Evolutionary conservation across 108 stramenopile genomes (phyloP), one percentile per base, ranked within the genome.

Genomic region (Nitzschia sp.): DNA sequence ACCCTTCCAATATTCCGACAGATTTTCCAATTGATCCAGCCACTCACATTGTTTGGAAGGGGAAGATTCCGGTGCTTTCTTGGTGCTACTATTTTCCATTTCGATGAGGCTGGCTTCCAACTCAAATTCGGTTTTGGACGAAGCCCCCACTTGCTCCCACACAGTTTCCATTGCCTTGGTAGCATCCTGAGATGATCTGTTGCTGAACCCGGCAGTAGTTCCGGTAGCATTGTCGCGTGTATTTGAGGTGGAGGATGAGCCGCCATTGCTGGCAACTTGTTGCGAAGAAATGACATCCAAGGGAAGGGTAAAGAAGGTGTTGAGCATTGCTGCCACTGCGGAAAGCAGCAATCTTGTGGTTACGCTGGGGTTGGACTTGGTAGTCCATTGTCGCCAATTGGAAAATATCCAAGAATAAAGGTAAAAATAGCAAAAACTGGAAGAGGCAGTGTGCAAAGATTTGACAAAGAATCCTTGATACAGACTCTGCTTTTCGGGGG

Each of bases 401-500:
- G 72, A 59, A 46, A 84, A 73, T 14, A 95, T 76, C 51, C 78
- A 81, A 10, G 93, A 90, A 65, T 95, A 87, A 1, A 93, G 65
- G 76, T 74, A 97, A 62, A 94, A 93, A 73, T 93, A 97, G 53
- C 83, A 72, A 75, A 97, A 95, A 65, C 85, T 90, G 29, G 92
- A 93, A 2, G 83, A 58, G 1, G 91, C 71, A 25, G 91, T 84
- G 67, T 95, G 91, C n/a, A 83, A 44, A 12, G 86, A 80, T 69
- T 97, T 97, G 53, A 75, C 70, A 12, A 62, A 69, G 42, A 91
- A 67, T 11, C 95, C 93, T 22, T 77, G 85, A 69, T 86, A 92
- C 38, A 83, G 70, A 9, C 15, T 15, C 38, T 34, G 20, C 39
- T 51, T 22, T 22, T 51, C 55, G 1, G 8, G 0, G 1, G 40